Base-by-base conservation (phyloP, 192 early-diverging fungal genomes). In the Gonapodya prolifera region DNA sequence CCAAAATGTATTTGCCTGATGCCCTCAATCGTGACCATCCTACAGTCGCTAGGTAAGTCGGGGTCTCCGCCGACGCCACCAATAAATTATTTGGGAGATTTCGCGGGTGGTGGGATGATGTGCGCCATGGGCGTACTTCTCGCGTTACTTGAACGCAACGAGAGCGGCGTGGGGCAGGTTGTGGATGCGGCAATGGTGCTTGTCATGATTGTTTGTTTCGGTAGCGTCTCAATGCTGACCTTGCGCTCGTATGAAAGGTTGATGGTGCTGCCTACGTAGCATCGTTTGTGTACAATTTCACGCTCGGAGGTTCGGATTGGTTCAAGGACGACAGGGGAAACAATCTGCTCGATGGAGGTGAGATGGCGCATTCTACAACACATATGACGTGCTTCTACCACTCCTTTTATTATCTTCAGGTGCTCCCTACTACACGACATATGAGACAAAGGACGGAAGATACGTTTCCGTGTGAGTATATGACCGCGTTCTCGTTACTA, bases 361-460 rank as follows among this genome's bases (percentile, higher is more conserved):
- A n/a, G n/a, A n/a, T n/a, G n/a, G n/a, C n/a, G n/a, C n/a, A n/a
- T n/a, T n/a, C n/a, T n/a, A n/a, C n/a, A n/a, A n/a, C n/a, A n/a
- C n/a, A n/a, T n/a, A n/a, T n/a, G n/a, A n/a, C n/a, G n/a, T n/a
- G n/a, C n/a, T n/a, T n/a, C n/a, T n/a, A n/a, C n/a, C n/a, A n/a
- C n/a, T n/a, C n/a, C n/a, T n/a, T n/a, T n/a, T n/a, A n/a, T n/a
- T n/a, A n/a, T n/a, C n/a, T n/a, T n/a, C n/a, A n/a, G 91, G 91
- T 1, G 90, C 91, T 2, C 91, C 82, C 45, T 91, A 91, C 77
- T 91, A 91, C 78, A 84, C 91, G 75, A 87, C 86, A 1, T 91
- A 91, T 76, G 81, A 87, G 78, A 91, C 91, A 1, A 91, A 89
- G 75, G 91, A 91, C 78, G 84, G 83, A 1, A 82, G 82, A 35